These are phyloP conservation scores for Sclerotinia sclerotiorum DNA, from an alignment of 2,329 filamentous ascomycete genomes.

Conservation along the genomic window DNA sequence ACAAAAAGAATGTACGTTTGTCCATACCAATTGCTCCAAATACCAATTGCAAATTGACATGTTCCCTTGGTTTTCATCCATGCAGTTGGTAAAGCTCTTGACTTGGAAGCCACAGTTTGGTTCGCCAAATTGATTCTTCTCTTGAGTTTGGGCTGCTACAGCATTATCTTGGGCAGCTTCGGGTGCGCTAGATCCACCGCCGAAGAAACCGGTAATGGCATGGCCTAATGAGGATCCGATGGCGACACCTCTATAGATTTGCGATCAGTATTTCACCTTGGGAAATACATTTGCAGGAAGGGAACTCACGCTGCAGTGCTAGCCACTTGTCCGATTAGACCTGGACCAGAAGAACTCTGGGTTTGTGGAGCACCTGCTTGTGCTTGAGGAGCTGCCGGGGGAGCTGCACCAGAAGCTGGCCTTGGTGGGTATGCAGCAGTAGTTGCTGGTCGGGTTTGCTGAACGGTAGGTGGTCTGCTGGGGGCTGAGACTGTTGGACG, in stretches of 20 bases:
- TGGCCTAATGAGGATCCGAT: slow-evolving; percentile 95
- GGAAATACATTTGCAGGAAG: background rate
- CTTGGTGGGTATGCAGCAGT: slow-evolving; percentile 58
- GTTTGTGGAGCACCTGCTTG: slow-evolving; percentile 37
- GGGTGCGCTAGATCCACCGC: slow-evolving; percentile 64
- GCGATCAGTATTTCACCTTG: background rate
- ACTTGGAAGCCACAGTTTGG: slow-evolving; percentile 78
- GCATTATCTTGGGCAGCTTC: slow-evolving; percentile 52
- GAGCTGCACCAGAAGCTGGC: slow-evolving; percentile 48
- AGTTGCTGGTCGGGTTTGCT: slow-evolving; percentile 68
- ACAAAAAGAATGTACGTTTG: slow-evolving; percentile 20
- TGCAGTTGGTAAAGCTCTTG: slow-evolving; percentile 86
- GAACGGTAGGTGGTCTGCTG: slow-evolving; percentile 49
- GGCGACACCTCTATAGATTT: slow-evolving; percentile 76
- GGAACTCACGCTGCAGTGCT: slow-evolving; percentile 91
- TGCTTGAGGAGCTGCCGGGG: slow-evolving; percentile 40
- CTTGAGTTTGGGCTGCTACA: slow-evolving; percentile 53
- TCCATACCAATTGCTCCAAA: slow-evolving; percentile 78
- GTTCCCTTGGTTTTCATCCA: slow-evolving; percentile 92
- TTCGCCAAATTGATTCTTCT: slow-evolving; percentile 54
- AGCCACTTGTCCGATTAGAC: slow-evolving; percentile 95
- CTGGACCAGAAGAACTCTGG: slow-evolving; percentile 61
- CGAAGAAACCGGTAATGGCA: slow-evolving; percentile 86
- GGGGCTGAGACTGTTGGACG: slow-evolving; percentile 61
- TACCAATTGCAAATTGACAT: slow-evolving; percentile 98